Evolutionary conservation across 352 stramenopile species (phyloP), one percentile per base, ranked within the genome.

Genomic region (Thalassiosira oceanica): DNA sequence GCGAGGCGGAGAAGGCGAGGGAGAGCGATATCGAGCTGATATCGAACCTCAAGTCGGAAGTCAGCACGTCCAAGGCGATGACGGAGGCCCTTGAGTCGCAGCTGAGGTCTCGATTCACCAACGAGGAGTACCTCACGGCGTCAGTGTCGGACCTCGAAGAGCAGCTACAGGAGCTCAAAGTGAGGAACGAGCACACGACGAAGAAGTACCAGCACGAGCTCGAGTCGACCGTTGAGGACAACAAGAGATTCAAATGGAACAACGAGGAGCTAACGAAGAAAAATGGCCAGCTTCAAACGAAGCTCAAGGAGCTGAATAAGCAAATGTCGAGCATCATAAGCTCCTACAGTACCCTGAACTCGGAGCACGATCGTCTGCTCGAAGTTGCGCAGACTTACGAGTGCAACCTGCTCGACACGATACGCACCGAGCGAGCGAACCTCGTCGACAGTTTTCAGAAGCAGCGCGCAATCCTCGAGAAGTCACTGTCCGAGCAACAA

Each of bases 31-130:
- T 62, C 1, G 70, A 84, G 16, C 62, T 39, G 26, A 81, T 84
- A 33, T 20, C 65, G 16, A 72, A 72, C 2, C 43, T 84, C 0
- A 70, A 68, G 39, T 80, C 68, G 13, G 75, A 84, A 49, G 43
- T 72, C 18, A 76, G 48, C 18, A 81, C 75, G 3, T 65, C 63
- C 1, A 80, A 74, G 39, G 75, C 75, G 8, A 78, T 84, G 70
- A 58, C 66, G 20, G 70, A 84, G 61, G 75, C 69, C 26, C 27
- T 84, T 11, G 75, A 84, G 42, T 63, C 57, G 21, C 68, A 84
- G 45, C 64, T 84, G 31, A 42, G 70, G 54, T 76, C 69, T 31
- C 65, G 56, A 20, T 84, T 84, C 28, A 81, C 64, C 7, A 78
- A 80, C 31, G 69, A 81, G 50, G 69, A 84, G 35, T 78, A 79